A percentile compares a stretch with the other conserved stretches of the same genome.
Conservation (phyloP, 23 red algal species). For the Agarophyton chilense region DNA sequence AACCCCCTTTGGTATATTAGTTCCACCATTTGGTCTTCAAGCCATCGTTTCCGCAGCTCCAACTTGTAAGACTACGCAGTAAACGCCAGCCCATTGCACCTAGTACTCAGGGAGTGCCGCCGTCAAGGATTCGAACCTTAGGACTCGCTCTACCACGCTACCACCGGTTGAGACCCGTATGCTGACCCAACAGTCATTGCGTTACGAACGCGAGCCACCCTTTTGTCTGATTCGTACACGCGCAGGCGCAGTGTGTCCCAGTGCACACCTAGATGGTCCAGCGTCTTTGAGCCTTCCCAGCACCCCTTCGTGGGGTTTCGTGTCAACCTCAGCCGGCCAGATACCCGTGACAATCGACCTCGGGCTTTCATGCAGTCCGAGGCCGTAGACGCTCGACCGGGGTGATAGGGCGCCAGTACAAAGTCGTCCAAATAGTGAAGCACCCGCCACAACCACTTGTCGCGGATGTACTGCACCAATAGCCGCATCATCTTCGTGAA, state of each 20-base stretch:
- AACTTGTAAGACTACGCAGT: no score
- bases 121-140: no score
- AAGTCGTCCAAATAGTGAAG: constrained; percentile 50
- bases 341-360: background rate
- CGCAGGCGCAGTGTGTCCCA: constrained; percentile 42
- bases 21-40: no score
- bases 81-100: no score
- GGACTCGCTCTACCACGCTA: no score
- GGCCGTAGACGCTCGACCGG: background rate
- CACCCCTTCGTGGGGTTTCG: constrained; percentile 1
- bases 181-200: no score
- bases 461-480: background rate
- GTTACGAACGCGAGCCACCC: no score
- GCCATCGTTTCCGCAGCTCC: no score
- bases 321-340: background rate
- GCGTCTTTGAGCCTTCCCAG: background rate
- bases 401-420: background rate
- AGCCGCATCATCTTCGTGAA: constrained; percentile 43
- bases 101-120: no score
- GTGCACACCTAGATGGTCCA: constrained; percentile 29
- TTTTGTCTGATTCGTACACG: no score
- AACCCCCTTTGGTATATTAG: no score
- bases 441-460: background rate
- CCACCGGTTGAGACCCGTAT: no score
- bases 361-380: background rate